phyloP scores from a whole-genome alignment of 129 eudicot species.

The carrot (Daucus carota) region DNA sequence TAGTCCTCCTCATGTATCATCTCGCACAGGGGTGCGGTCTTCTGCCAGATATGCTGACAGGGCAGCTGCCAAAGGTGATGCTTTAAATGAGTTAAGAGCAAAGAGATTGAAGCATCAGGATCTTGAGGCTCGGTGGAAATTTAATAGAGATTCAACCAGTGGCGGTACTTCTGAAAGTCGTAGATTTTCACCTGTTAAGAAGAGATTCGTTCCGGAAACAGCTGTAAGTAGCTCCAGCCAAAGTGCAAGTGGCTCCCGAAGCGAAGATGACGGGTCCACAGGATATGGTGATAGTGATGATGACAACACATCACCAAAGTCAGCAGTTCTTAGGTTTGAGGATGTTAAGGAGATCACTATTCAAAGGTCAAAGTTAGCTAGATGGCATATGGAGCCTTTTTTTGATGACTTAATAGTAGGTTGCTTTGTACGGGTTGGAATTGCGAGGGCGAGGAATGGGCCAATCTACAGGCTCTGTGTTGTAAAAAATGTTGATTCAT shows the following conservation, averaged over 20 bases:
- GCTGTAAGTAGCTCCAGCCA: slow-evolving; percentile 41
- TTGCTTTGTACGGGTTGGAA: slow-evolving; percentile 81
- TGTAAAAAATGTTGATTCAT: slow-evolving; percentile 76
- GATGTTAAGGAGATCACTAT: slow-evolving; percentile 74
- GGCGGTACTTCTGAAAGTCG: slow-evolving; percentile 27
- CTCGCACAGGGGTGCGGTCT: slow-evolving; percentile 52
- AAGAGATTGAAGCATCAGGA: slow-evolving; percentile 56
- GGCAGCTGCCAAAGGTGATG: slow-evolving; percentile 50
- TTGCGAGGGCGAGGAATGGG: slow-evolving; percentile 71
- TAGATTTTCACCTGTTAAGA: slow-evolving; percentile 40
- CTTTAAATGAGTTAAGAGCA: slow-evolving; percentile 52
- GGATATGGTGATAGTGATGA: slow-evolving; percentile 58
- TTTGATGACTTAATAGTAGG: slow-evolving; percentile 86
- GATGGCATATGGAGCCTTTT: slow-evolving; percentile 96
- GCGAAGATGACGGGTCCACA: slow-evolving; percentile 64
- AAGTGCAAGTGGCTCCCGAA: slow-evolving; percentile 46
- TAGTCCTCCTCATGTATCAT: slow-evolving; percentile 42
- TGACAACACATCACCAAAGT: slow-evolving; percentile 40
- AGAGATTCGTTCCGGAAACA: slow-evolving; percentile 26
- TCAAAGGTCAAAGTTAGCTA: slow-evolving; percentile 72
- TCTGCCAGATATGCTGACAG: slow-evolving; percentile 64
- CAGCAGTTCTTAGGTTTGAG: slow-evolving; percentile 44
- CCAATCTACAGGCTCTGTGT: slow-evolving; percentile 79
- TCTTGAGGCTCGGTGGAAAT: slow-evolving; percentile 38
- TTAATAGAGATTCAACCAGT: slow-evolving; percentile 33